A percentile compares a stretch with the other conserved stretches of the same genome.
Evolutionary conservation across 2,329 filamentous ascomycete species (phyloP).

Genomic region (Tolypocladium paradoxum): DNA sequence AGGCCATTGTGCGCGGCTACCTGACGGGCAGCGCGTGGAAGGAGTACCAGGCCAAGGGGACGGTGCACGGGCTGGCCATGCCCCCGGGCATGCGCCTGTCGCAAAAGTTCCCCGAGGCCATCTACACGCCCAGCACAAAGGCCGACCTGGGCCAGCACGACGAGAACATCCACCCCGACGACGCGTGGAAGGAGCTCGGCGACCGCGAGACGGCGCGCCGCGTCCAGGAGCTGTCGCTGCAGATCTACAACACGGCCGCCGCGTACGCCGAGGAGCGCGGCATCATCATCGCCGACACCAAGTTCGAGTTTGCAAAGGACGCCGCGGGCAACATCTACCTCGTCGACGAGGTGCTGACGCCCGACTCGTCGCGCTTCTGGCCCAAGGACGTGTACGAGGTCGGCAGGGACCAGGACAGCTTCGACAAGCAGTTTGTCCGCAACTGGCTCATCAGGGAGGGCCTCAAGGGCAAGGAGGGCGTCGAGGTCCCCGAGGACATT

Average conservation of each 20-base stretch:
- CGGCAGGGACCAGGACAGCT: constrained; percentile 68
- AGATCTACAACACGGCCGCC: constrained; percentile 34
- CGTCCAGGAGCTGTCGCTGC: constrained; percentile 20
- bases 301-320: constrained; percentile 37
- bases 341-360: constrained; percentile 78
- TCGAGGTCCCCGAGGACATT: constrained; percentile 48
- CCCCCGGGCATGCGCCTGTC: constrained; percentile 60
- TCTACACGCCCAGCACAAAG: constrained; percentile 69
- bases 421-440: constrained; percentile 77
- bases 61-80: constrained; percentile 67
- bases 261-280: constrained; percentile 43
- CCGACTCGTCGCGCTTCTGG: constrained; percentile 83
- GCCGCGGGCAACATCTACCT: constrained; percentile 35
- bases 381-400: constrained; percentile 51
- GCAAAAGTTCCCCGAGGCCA: constrained; percentile 54
- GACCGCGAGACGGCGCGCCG: constrained; percentile 19
- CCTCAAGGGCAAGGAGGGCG: constrained; percentile 41
- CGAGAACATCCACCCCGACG: constrained; percentile 71
- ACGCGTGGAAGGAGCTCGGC: constrained; percentile 37
- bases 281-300: constrained; percentile 30
- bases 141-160: constrained; percentile 68
- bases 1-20: constrained; percentile 62
- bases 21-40: constrained; percentile 77
- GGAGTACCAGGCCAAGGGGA: constrained; percentile 60
- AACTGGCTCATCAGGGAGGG: constrained; percentile 70